Conservation (phyloP, 495 filamentous ascomycete genomes). For the Tuber aestivum region DNA sequence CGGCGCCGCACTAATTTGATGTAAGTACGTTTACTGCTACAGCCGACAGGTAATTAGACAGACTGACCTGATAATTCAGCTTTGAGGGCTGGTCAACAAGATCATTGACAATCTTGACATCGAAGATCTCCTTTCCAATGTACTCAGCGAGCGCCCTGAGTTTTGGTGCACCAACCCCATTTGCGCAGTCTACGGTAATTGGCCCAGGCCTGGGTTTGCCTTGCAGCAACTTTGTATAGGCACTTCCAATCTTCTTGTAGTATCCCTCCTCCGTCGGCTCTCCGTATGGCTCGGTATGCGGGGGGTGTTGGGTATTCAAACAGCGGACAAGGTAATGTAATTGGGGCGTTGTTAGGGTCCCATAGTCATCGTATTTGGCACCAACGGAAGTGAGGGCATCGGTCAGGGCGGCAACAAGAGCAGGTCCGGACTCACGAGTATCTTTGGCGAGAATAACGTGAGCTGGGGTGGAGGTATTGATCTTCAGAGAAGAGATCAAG, state of each 20-base stretch:
- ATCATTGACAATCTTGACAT: slow-evolving; percentile 86
- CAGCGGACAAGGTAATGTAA: slow-evolving; percentile 94
- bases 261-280: slow-evolving; percentile 84
- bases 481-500: slow-evolving; percentile 64
- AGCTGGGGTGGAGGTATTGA: slow-evolving; percentile 63
- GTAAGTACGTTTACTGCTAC: slow-evolving; percentile 14
- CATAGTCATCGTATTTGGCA: slow-evolving; percentile 69
- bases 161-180: slow-evolving; percentile 93
- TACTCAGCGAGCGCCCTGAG: slow-evolving; percentile 78
- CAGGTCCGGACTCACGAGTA: slow-evolving; percentile 84
- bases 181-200: slow-evolving; percentile 89
- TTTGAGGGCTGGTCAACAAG: slow-evolving; percentile 80
- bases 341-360: slow-evolving; percentile 87
- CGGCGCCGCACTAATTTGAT: slow-evolving; percentile 72
- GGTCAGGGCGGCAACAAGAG: slow-evolving; percentile 66
- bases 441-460: slow-evolving; percentile 87
- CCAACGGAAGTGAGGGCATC: slow-evolving; percentile 70
- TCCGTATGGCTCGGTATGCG: slow-evolving; percentile 64
- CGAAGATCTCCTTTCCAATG: slow-evolving; percentile 61
- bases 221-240: slow-evolving; percentile 75
- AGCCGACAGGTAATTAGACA: not conserved
- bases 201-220: slow-evolving; percentile 60
- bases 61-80: slow-evolving; percentile 74
- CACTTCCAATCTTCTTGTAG: slow-evolving; percentile 78
- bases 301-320: slow-evolving; percentile 79